Conservation (phyloP, 129 eudicot genomes). For the Lonicera japonica region DNA sequence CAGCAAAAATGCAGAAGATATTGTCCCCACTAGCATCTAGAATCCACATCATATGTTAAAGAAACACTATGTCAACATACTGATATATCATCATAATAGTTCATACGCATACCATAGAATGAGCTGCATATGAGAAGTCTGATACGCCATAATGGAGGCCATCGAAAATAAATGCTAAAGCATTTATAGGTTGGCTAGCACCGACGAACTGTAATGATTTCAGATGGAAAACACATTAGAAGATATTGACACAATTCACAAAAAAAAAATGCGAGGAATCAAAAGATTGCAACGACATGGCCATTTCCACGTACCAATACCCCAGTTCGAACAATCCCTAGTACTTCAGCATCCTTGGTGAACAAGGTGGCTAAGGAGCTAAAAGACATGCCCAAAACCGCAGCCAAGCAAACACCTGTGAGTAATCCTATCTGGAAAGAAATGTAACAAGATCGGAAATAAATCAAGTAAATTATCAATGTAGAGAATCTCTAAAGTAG, state of each 20-base stretch:
- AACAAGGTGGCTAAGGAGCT: slow-evolving; percentile 63
- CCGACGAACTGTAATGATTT: slow-evolving; percentile 61
- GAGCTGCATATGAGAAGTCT: slow-evolving; percentile 86
- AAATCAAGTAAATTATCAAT: neutral
- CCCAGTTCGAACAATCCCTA: slow-evolving; percentile 57
- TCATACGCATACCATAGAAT: slow-evolving; percentile 60
- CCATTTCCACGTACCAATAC: slow-evolving; percentile 45
- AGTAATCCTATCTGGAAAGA: slow-evolving; percentile 65
- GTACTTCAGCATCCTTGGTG: slow-evolving; percentile 62
- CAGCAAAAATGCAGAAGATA: slow-evolving; percentile 67
- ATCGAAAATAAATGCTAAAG: slow-evolving; percentile 85
- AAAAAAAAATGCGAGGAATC: neutral
- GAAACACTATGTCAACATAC: neutral
- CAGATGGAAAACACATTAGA: slow-evolving; percentile 8
- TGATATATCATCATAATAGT: neutral
- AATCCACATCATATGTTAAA: slow-evolving; percentile 15
- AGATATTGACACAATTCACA: neutral
- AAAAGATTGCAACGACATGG: slow-evolving; percentile 2
- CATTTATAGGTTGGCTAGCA: slow-evolving; percentile 84
- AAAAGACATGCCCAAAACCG: slow-evolving; percentile 57
- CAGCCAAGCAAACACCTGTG: slow-evolving; percentile 61
- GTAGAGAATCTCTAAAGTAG: neutral
- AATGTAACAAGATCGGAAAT: neutral
- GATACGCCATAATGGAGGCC: slow-evolving; percentile 95
- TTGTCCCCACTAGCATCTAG: slow-evolving; percentile 69